Conservation (phyloP, 257 asterid species). For the Solanum paucissectum region DNA sequence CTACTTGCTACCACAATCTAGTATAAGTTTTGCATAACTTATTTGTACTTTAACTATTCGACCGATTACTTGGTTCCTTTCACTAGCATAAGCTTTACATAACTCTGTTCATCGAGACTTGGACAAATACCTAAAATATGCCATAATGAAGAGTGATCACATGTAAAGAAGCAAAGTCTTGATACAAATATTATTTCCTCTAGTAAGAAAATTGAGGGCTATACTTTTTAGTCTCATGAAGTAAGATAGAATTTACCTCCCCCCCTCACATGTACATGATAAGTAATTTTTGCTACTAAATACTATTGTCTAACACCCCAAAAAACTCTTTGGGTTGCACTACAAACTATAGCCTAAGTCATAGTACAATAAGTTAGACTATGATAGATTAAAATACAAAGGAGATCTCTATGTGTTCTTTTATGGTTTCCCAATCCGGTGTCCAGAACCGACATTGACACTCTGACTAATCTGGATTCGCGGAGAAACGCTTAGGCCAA, state of each 20-base stretch:
- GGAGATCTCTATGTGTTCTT: slow-evolving; percentile 4
- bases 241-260: background rate
- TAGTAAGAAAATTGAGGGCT: background rate
- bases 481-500: background rate
- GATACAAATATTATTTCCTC: background rate
- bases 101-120: background rate
- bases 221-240: background rate
- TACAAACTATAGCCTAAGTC: slow-evolving; percentile 26
- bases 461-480: background rate
- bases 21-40: background rate
- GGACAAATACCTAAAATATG: background rate
- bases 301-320: background rate
- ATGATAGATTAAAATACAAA: background rate
- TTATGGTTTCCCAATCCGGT: background rate
- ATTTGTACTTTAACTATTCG: background rate
- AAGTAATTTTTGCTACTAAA: background rate
- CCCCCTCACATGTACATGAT: background rate
- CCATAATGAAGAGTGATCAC: background rate
- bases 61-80: background rate
- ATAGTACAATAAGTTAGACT: background rate
- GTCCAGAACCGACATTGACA: background rate
- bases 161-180: background rate
- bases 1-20: background rate
- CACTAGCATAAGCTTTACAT: background rate
- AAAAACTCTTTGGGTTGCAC: background rate